Evolutionary conservation across 1,139 yeast genomes (phyloP).

Genomic region (Suhomyces maxii): DNA sequence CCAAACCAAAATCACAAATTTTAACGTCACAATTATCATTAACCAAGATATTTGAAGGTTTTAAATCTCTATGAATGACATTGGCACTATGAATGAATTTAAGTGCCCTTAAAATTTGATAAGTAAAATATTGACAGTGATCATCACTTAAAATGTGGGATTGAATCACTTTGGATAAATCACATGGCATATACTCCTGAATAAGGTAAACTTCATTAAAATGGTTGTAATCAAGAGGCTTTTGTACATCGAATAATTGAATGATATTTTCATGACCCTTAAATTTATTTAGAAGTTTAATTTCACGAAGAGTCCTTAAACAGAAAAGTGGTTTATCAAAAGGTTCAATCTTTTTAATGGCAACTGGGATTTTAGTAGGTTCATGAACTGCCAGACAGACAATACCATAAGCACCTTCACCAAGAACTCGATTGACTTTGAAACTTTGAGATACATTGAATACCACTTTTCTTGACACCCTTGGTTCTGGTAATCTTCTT

Average conservation of each 20-base stretch:
- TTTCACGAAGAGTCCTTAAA: constrained; percentile 44
- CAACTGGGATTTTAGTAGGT: constrained; percentile 41
- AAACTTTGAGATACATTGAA: constrained; percentile 27
- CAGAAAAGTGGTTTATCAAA: constrained; percentile 39
- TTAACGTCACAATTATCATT: constrained; percentile 95
- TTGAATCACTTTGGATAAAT: constrained; percentile 57
- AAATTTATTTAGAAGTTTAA: constrained; percentile 36
- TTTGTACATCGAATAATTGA: constrained; percentile 39
- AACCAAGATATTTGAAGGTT: constrained; percentile 88
- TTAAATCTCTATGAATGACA: constrained; percentile 91
- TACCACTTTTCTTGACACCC: constrained; percentile 15
- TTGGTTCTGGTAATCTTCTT: background rate
- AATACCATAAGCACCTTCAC: constrained; percentile 49
- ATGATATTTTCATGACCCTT: constrained; percentile 44
- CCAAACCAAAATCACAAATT: constrained; percentile 88
- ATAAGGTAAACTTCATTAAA: constrained; percentile 70
- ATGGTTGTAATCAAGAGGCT: constrained; percentile 31
- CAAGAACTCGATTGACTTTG: constrained; percentile 44
- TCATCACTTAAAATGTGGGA: constrained; percentile 57
- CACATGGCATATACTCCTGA: constrained; percentile 73
- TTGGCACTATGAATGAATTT: constrained; percentile 97
- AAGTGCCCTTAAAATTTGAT: constrained; percentile 89
- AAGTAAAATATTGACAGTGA: constrained; percentile 68
- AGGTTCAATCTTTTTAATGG: constrained; percentile 43
- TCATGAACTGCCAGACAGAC: constrained; percentile 43